A percentile compares a stretch with the other conserved stretches of the same genome.
Evolutionary conservation across 192 early-diverging fungal genomes (phyloP).

Genomic region (Paraglomus brasilianum): DNA sequence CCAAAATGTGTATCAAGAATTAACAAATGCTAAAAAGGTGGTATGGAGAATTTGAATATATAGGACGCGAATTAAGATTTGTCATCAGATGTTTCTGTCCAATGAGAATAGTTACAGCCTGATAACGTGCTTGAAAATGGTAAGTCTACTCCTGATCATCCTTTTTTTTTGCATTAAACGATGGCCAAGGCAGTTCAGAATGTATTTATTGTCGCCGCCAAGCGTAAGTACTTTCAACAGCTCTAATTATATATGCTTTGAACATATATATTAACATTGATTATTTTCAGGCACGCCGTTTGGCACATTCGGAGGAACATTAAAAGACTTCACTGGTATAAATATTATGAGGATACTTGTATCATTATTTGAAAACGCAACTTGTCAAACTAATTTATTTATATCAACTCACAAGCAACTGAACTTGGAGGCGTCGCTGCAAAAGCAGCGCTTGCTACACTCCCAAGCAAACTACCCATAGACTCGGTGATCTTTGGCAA

Average conservation of each 20-base stretch:
- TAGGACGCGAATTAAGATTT: no score
- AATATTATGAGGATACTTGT: conserved; percentile 31
- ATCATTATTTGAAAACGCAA: not conserved
- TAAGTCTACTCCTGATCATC: not conserved
- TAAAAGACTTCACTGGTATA: conserved; percentile 76
- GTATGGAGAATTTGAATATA: no score
- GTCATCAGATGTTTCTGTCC: no score
- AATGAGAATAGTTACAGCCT: no score
- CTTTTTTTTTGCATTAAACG: conserved; percentile 4
- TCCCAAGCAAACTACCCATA: conserved; percentile 69
- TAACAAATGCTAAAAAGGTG: no score
- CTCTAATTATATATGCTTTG: not conserved
- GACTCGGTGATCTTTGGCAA: conserved; percentile 97
- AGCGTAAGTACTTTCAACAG: conserved; percentile 47
- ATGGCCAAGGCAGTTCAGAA: conserved; percentile 37
- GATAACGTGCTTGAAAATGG: no score
- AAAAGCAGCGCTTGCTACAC: conserved; percentile 75
- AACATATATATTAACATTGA: conserved; percentile 18
- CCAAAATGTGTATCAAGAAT: no score
- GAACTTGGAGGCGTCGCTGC: conserved; percentile 92
- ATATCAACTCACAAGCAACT: conserved; percentile 43
- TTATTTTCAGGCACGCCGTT: conserved; percentile 60
- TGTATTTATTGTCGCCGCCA: conserved; percentile 77
- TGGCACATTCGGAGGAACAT: conserved; percentile 93
- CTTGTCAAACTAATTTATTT: not conserved